Evolutionary conservation across 2,329 filamentous ascomycete genomes (phyloP), one percentile per base, ranked within the genome.

Genomic region (Penicillium expansum): DNA sequence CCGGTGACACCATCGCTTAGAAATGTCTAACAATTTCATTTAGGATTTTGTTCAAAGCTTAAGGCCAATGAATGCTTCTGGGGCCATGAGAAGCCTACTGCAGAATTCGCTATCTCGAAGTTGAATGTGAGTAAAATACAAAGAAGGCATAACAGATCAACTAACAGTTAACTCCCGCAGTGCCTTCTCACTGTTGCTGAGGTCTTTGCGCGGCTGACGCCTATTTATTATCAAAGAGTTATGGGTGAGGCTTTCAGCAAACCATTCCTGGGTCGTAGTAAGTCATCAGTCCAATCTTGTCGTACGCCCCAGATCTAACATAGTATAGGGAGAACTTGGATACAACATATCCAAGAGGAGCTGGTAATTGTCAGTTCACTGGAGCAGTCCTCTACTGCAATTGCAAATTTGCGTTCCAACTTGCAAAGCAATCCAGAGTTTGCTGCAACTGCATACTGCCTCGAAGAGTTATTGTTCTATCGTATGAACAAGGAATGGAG

Each of bases 381-480:
- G 3, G 57, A 57, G 16, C 57, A 59, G 27, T 59, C 57, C 5
- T 11, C 47, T 16, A 22, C 5, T 14, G 50, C 55, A 16, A 57
- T 59, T 37, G 30, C 22, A 41, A 44, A 33, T 3, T 8, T 59
- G 5, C 44, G 38, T 13, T 35, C 10, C 16, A 33, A 47, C 18
- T 16, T 61, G 9, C 45, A 51, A 29, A 42, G 24, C 5, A 27
- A 49, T 20, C 29, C 33, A 8, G 41, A 48, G 16, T 48, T 48
- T 20, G n/a, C 14, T 35, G 35, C 37, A 20, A 49, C 52, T 2
- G 33, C 45, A 38, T 37, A 48, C 10, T 45, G 33, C 13, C 48
- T 57, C 9, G 57, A 61, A 44, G 39, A 47, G 4, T 24, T 55
- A 10, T 27, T 59, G 4, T 54, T 49, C 9, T 44, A 53, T 41